Percentiles rank a stretch among this genome's conserved stretches.
Conservation (phyloP, 1,139 yeast species). For the Sugiyamaella japonica region DNA sequence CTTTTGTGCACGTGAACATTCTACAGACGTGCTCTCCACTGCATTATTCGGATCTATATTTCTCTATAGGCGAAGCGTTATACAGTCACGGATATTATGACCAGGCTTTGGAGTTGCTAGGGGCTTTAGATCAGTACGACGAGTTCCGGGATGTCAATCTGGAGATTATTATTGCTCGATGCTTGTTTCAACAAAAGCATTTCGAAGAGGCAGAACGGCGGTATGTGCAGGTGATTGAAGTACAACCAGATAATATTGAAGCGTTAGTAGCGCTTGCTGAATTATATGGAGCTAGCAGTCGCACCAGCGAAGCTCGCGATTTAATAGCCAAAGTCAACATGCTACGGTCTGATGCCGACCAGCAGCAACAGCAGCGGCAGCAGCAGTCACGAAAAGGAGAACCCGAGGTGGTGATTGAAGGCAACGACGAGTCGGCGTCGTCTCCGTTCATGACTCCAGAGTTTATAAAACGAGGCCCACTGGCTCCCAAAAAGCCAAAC, state of each 20-base stretch:
- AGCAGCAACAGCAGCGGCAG: neutral
- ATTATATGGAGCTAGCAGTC: constrained; percentile 65
- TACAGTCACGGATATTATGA: constrained; percentile 66
- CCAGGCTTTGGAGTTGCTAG: constrained; percentile 69
- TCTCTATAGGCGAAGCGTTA: constrained; percentile 73
- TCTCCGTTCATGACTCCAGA: constrained; percentile 4
- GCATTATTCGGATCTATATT: constrained; percentile 69
- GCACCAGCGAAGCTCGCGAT: constrained; percentile 58
- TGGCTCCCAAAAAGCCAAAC: constrained; percentile 33
- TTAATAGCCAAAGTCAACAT: constrained; percentile 55
- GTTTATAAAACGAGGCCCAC: constrained; percentile 7
- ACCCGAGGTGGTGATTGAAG: constrained; percentile 12
- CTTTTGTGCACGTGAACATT: constrained; percentile 64
- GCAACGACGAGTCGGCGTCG: constrained; percentile 10
- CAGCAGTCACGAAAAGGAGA: neutral
- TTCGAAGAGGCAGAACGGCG: constrained; percentile 68
- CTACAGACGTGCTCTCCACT: constrained; percentile 57
- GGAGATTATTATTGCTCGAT: constrained; percentile 63
- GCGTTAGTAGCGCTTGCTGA: constrained; percentile 79
- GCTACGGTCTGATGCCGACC: constrained; percentile 18
- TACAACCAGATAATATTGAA: constrained; percentile 67
- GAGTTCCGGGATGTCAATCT: constrained; percentile 14
- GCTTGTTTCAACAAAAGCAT: constrained; percentile 72
- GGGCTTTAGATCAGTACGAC: constrained; percentile 47
- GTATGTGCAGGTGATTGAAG: constrained; percentile 55